A percentile compares a stretch with the other conserved stretches of the same genome.
Evolutionary conservation across 140 eudicot genomes (phyloP).

Genomic region (Bidens hawaiensis): DNA sequence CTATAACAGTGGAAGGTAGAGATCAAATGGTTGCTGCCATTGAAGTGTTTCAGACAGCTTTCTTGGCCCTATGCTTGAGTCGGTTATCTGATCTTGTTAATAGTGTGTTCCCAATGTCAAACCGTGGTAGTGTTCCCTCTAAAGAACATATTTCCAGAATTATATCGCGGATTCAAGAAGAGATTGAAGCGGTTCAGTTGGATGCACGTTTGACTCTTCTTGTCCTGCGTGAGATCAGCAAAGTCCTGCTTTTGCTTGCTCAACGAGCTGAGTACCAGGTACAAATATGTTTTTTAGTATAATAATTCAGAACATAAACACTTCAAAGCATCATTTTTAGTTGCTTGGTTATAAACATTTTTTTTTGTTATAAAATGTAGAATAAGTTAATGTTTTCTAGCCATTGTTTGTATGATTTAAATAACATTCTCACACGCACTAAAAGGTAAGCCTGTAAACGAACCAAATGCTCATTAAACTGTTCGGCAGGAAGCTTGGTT

Average conservation of each 20-base stretch:
- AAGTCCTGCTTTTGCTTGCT: conserved; percentile 73
- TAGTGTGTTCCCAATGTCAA: conserved; percentile 62
- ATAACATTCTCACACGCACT: neutral
- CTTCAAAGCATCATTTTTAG: neutral
- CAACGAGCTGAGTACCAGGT: conserved; percentile 97
- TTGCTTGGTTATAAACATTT: neutral
- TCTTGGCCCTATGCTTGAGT: conserved; percentile 64
- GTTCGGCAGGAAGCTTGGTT: no score
- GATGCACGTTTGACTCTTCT: conserved; percentile 85
- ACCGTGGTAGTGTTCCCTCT: conserved; percentile 84
- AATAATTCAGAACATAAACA: neutral
- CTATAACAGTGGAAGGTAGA: conserved; percentile 67
- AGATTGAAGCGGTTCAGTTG: conserved; percentile 75
- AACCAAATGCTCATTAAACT: no score
- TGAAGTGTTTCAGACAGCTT: conserved; percentile 74
- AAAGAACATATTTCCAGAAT: conserved; percentile 80
- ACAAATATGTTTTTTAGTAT: conserved; percentile 1
- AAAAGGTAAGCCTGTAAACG: neutral
- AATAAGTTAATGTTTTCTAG: neutral
- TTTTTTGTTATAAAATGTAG: neutral
- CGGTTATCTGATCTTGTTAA: conserved; percentile 85
- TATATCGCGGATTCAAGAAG: conserved; percentile 76
- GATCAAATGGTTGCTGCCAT: conserved; percentile 74
- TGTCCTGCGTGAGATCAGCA: conserved; percentile 77
- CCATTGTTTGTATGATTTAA: neutral